Evolutionary conservation across 2,329 filamentous ascomycete genomes (phyloP).

Genomic region (Sarocladium strictum): DNA sequence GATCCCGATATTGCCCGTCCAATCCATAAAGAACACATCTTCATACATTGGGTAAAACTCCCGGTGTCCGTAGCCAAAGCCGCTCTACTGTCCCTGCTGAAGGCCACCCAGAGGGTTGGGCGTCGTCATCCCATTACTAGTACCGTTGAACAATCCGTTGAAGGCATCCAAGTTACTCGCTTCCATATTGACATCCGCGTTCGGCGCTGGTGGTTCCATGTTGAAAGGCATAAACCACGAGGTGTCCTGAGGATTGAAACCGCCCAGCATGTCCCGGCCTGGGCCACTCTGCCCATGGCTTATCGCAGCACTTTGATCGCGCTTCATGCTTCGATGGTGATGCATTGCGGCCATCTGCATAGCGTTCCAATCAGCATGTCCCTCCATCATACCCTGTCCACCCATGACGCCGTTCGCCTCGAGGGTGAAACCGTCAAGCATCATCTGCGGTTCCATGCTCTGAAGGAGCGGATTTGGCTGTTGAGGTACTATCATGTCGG

Average conservation of each 20-base stretch:
- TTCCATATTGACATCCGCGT: slow-evolving; percentile 35
- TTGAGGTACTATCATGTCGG: slow-evolving; percentile 49
- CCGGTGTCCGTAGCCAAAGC: slow-evolving; percentile 4
- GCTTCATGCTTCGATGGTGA: slow-evolving; percentile 16
- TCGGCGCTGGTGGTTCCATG: slow-evolving; percentile 66
- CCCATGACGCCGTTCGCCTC: slow-evolving; percentile 34
- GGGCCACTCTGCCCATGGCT: slow-evolving; percentile 14
- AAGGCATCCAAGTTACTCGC: slow-evolving; percentile 43
- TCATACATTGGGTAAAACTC: background rate
- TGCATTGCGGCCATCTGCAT: slow-evolving; percentile 19
- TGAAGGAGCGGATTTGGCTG: slow-evolving; percentile 46
- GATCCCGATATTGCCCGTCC: background rate
- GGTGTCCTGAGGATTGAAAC: slow-evolving; percentile 34
- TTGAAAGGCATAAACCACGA: slow-evolving; percentile 94
- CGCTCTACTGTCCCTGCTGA: slow-evolving; percentile 23
- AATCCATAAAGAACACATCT: background rate
- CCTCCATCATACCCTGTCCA: slow-evolving; percentile 34
- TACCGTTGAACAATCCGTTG: slow-evolving; percentile 39
- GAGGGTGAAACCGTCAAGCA: slow-evolving; percentile 65
- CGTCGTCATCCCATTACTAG: slow-evolving; percentile 30
- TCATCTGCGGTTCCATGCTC: slow-evolving; percentile 69
- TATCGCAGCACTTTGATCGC: slow-evolving; percentile 23
- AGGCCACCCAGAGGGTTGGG: slow-evolving; percentile 28
- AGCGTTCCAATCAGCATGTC: slow-evolving; percentile 35
- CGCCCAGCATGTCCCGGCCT: slow-evolving; percentile 12